Conservation (phyloP, 768 basidiomycete species). For the Leccinum longicurvipes region DNA sequence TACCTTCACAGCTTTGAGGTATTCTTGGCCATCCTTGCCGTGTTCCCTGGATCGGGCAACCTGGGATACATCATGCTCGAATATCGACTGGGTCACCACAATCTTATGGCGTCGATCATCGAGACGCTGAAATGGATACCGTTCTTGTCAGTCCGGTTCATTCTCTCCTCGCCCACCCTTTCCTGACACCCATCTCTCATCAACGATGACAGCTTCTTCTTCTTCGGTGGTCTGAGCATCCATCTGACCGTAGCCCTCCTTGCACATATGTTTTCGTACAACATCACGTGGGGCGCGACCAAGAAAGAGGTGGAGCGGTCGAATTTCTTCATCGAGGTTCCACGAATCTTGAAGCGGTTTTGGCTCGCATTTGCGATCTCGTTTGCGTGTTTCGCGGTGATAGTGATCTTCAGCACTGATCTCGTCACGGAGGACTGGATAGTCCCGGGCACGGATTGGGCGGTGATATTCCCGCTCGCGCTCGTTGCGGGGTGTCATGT, state of each 20-base stretch:
- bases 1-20: conserved; percentile 80
- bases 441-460: conserved; percentile 63
- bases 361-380: conserved; percentile 60
- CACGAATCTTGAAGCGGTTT: conserved; percentile 78
- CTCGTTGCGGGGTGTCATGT: conserved; percentile 65
- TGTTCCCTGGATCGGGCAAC: conserved; percentile 73
- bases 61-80: conserved; percentile 68
- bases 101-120: conserved; percentile 12
- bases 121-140: conserved; percentile 29
- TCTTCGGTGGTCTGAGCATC: conserved; percentile 54
- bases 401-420: conserved; percentile 50
- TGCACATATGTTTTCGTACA: conserved; percentile 57
- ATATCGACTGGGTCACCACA: conserved; percentile 57
- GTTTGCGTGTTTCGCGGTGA: conserved; percentile 45
- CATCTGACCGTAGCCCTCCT: conserved; percentile 53
- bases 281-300: conserved; percentile 58
- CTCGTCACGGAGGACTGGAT: conserved; percentile 63
- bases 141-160: conserved; percentile 32
- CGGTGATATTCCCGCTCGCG: conserved; percentile 72
- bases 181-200: background rate
- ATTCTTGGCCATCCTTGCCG: conserved; percentile 67
- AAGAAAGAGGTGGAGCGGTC: conserved; percentile 84
- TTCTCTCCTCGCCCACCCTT: background rate
- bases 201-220: conserved; percentile 38
- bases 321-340: conserved; percentile 90